Conservation (phyloP, 768 basidiomycete genomes). For the Mycena chlorophos region DNA sequence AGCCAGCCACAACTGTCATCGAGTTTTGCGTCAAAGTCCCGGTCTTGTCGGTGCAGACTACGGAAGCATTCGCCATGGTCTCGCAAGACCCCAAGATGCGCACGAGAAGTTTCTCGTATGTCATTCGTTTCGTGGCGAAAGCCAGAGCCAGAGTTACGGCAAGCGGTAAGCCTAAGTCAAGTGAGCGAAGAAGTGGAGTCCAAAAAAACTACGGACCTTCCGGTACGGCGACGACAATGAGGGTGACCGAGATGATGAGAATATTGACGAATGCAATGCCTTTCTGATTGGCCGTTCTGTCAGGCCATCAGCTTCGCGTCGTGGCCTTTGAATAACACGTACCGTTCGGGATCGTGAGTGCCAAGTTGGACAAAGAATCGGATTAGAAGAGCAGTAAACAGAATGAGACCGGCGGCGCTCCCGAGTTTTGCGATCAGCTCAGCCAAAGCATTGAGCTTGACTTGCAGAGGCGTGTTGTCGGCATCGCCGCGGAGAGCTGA, state of each 20-base stretch:
- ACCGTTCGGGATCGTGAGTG: slow-evolving; percentile 57
- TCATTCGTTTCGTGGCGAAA: slow-evolving; percentile 99
- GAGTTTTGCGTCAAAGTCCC: slow-evolving; percentile 94
- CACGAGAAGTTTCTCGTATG: slow-evolving; percentile 89
- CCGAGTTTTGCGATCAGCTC: slow-evolving; percentile 94
- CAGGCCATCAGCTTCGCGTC: slow-evolving; percentile 1
- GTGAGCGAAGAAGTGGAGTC: not conserved
- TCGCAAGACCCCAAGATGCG: slow-evolving; percentile 96
- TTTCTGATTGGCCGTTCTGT: slow-evolving; percentile 72
- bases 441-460: slow-evolving; percentile 91
- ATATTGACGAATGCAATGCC: slow-evolving; percentile 91
- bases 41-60: slow-evolving; percentile 95
- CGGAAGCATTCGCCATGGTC: slow-evolving; percentile 97
- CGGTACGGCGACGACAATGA: slow-evolving; percentile 88
- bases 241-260: slow-evolving; percentile 90
- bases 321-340: slow-evolving; percentile 16
- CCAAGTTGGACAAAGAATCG: slow-evolving; percentile 91
- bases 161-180: slow-evolving; percentile 73
- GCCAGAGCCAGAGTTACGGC: slow-evolving; percentile 96
- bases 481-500: slow-evolving; percentile 82
- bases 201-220: slow-evolving; percentile 52
- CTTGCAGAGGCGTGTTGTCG: slow-evolving; percentile 89
- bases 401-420: slow-evolving; percentile 72
- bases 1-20: slow-evolving; percentile 97
- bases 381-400: slow-evolving; percentile 88